Percentiles rank a stretch among this genome's conserved stretches.
Evolutionary conservation across 2,329 filamentous ascomycete genomes (phyloP).

Genomic region (Arthrobotrys conoides): DNA sequence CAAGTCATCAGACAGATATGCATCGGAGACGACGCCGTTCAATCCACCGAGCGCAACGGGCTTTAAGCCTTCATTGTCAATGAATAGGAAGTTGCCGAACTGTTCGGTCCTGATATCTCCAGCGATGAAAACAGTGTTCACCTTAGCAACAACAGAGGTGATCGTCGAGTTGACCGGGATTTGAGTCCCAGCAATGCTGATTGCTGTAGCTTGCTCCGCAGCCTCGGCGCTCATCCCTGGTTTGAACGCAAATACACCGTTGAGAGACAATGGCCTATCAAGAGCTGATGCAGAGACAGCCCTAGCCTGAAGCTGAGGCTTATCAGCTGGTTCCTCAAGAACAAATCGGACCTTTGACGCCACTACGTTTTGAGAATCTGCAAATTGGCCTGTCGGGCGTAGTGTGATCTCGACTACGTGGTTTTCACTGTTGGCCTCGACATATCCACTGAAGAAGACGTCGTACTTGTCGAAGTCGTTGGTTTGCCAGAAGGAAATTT

Average conservation of each 20-base stretch:
- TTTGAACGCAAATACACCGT: constrained; percentile 91
- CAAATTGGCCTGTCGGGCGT: constrained; percentile 76
- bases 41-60: constrained; percentile 79
- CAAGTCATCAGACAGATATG: constrained; percentile 76
- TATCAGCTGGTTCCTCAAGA: constrained; percentile 67
- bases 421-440: constrained; percentile 79
- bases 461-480: constrained; percentile 99
- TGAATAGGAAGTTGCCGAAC: constrained; percentile 82
- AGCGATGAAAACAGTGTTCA: constrained; percentile 70
- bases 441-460: constrained; percentile 85
- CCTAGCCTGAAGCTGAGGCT: constrained; percentile 67
- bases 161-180: constrained; percentile 67
- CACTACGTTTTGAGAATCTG: constrained; percentile 80
- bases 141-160: constrained; percentile 29
- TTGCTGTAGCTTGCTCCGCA: constrained; percentile 76
- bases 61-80: constrained; percentile 74
- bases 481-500: constrained; percentile 81
- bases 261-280: constrained; percentile 71
- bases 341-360: constrained; percentile 87
- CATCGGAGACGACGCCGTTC: constrained; percentile 81
- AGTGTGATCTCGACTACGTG: constrained; percentile 88
- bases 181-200: constrained; percentile 84
- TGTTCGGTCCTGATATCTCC: constrained; percentile 68
- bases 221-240: constrained; percentile 78
- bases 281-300: background rate